Percentiles rank a stretch among this genome's conserved stretches.
Evolutionary conservation across 1,284 basidiomycete genomes (phyloP).

Genomic region (Irpex rosettiformis): DNA sequence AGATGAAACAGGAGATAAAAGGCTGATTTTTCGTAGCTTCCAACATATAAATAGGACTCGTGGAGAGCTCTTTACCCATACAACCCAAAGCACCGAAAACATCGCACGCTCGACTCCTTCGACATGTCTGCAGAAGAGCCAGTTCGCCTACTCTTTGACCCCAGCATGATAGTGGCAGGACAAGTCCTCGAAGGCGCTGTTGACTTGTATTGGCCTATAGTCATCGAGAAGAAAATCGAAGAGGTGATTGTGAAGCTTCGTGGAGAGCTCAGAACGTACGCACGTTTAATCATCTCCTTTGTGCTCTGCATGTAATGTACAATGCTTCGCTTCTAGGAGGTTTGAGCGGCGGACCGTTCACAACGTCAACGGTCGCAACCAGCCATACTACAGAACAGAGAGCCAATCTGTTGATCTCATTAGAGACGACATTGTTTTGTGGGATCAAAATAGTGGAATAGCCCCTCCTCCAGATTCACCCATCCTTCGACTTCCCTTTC

Average conservation of each 20-base stretch:
- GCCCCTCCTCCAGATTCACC: constrained; percentile 21
- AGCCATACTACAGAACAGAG: background rate
- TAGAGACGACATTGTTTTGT: constrained; percentile 15
- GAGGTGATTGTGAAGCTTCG: constrained; percentile 22
- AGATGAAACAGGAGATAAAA: background rate
- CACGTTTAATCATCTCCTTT: background rate
- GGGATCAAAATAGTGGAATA: constrained; percentile 18
- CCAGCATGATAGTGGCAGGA: constrained; percentile 3
- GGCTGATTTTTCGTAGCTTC: no score
- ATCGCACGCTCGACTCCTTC: background rate
- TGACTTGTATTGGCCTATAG: constrained; percentile 16
- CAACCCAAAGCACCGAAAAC: background rate
- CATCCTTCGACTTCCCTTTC: constrained; percentile 21
- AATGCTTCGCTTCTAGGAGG: background rate
- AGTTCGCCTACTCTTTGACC: constrained; percentile 5
- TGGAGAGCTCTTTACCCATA: no score
- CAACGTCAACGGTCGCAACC: background rate
- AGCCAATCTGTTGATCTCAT: constrained; percentile 9
- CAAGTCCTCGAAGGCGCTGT: constrained; percentile 19
- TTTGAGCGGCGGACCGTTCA: background rate
- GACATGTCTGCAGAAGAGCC: background rate
- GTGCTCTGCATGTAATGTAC: background rate
- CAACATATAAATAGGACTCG: no score
- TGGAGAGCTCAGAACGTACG: constrained; percentile 20
- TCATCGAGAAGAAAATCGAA: constrained; percentile 20